Evolutionary conservation across 257 asterid genomes (phyloP), one percentile per base, ranked within the genome.

Genomic region (Solanum chilense): DNA sequence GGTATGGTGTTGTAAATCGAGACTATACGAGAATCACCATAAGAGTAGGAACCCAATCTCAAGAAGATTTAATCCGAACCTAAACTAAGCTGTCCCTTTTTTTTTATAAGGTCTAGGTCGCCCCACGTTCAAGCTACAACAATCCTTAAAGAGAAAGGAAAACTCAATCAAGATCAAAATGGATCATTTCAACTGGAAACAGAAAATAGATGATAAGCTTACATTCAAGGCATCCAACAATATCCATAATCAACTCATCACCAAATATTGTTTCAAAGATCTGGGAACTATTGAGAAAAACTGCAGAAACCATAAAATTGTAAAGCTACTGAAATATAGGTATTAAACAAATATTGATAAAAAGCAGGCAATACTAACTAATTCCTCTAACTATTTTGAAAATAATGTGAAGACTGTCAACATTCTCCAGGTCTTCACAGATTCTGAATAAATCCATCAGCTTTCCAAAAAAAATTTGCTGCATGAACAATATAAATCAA

Each of bases 161-260:
- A 78, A 16, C 33, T 16, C 41, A 27, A 44, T 77, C 56, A 45
- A 45, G 84, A 77, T 18, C 6, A 27, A 20, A 20, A 18, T 25
- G n/a, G 75, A 31, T 31, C 87, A 70, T 45, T 56, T 29, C 45
- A 85, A 85, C 68, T 20, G 9, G 25, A 68, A 85, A 84, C 25
- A 10, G 75, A 52, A 82, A 66, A 45, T 70, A 85, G 70, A 85
- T 33, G 35, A 83, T 9, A 83, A 80, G 87, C 96, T 93, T 92
- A 97, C 99, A 93, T 91, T 97, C 99, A 82, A 97, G 94, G 92
- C 99, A 94, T 86, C 99, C 99, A 87, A 97, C 93, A 88, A 95
- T 89, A 91, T 97, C 98, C 94, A 96, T 91, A 64, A 97, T 93
- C 91, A 93, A 89, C 88, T 97, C 99, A 92, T 97, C 99, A 86